Evolutionary conservation across 179 eudicot genomes (phyloP).

Genomic region (Silene noctiflora): DNA sequence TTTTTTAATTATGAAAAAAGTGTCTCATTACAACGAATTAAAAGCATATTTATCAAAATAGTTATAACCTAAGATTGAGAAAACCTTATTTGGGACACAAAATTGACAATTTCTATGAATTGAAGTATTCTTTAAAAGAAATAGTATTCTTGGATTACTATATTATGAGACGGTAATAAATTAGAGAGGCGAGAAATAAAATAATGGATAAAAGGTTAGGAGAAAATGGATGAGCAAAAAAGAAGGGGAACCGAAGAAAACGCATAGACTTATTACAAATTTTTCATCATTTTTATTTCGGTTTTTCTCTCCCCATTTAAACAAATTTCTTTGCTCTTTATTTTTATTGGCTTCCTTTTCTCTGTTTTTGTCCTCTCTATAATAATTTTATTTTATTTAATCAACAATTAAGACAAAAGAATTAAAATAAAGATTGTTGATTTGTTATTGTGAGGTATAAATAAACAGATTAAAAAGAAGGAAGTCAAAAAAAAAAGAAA

Average conservation of each 20-base stretch:
- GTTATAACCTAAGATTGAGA: too few species aligned
- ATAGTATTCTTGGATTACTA: too few species aligned
- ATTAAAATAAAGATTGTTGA: background rate
- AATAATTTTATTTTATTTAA: background rate
- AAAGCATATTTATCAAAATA: too few species aligned
- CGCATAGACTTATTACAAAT: background rate
- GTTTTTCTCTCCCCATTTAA: background rate
- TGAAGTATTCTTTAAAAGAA: too few species aligned
- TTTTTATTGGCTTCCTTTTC: background rate
- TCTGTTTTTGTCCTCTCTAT: background rate
- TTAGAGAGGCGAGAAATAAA: too few species aligned
- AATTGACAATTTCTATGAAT: too few species aligned
- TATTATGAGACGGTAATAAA: too few species aligned
- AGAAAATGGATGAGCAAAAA: background rate
- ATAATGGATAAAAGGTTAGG: too few species aligned
- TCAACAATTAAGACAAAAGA: background rate
- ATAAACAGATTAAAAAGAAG: background rate
- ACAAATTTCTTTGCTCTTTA: background rate
- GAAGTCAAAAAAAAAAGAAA: too few species aligned
- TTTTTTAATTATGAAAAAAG: too few species aligned
- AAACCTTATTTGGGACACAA: too few species aligned
- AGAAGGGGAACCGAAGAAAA: constrained; percentile 8
- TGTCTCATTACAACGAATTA: too few species aligned
- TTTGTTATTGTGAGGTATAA: background rate
- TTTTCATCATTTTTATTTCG: background rate